Conservation (phyloP, 1,284 basidiomycete genomes). For the Puccinia sorghi region DNA sequence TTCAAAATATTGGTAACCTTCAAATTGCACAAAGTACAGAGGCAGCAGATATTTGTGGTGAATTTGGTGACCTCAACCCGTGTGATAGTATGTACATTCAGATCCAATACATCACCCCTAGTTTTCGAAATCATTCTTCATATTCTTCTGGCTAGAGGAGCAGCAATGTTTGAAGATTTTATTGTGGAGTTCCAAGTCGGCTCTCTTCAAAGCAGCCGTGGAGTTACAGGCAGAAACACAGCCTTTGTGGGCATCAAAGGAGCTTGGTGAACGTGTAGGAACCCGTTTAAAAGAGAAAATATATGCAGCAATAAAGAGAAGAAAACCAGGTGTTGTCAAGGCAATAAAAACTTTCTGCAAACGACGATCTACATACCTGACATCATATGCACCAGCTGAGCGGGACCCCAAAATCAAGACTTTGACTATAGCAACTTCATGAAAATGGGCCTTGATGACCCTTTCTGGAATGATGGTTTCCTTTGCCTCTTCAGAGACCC, state of each 20-base stretch:
- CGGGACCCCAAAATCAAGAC: neutral
- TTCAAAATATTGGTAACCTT: no score
- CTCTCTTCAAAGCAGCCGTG: neutral
- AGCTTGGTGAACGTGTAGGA: neutral
- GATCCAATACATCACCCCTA: no score
- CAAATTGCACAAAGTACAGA: no score
- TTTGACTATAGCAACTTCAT: neutral
- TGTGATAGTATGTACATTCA: no score
- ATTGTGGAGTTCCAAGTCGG: neutral
- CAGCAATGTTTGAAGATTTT: neutral
- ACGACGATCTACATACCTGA: neutral
- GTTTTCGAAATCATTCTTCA: neutral
- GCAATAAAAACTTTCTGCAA: neutral
- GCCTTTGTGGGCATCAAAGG: neutral
- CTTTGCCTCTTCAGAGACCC: neutral
- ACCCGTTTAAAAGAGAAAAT: neutral
- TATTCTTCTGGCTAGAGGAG: neutral
- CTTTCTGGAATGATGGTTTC: slow-evolving; percentile 20
- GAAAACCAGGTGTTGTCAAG: neutral
- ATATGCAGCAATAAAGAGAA: neutral
- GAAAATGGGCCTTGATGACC: neutral
- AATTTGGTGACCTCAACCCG: no score
- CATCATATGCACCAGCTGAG: neutral
- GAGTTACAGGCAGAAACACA: neutral
- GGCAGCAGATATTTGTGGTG: no score